Evolutionary conservation across 306 rosid species (phyloP).

Genomic region (Medicago ruthenica): DNA sequence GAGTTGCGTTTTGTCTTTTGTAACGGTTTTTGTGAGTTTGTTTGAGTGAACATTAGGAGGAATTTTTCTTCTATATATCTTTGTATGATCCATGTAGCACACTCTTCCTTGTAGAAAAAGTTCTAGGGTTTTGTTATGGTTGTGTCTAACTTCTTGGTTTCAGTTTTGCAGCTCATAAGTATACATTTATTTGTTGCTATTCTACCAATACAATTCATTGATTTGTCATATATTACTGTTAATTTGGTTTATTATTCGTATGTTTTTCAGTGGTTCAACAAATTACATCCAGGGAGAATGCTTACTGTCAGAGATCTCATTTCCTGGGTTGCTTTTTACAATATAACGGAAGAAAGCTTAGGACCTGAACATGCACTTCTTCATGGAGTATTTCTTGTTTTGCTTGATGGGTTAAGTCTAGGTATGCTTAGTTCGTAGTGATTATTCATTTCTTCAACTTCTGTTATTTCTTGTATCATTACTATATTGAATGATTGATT

Average conservation of each 20-base stretch:
- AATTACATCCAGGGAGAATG: conserved; percentile 65
- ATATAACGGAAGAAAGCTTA: conserved; percentile 58
- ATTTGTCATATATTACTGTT: neutral
- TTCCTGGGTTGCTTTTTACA: conserved; percentile 82
- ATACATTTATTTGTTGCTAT: conserved; percentile 4
- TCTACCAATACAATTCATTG: neutral
- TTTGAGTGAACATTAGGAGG: neutral
- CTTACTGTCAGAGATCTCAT: conserved; percentile 94
- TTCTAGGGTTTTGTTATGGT: neutral
- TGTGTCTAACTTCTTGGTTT: conserved; percentile 7
- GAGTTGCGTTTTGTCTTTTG: neutral
- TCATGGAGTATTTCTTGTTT: conserved; percentile 90
- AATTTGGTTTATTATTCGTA: conserved; percentile 27
- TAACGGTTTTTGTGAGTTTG: neutral
- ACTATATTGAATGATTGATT: neutral
- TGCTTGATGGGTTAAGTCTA: conserved; percentile 93
- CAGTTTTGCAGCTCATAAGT: neutral
- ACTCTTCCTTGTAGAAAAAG: neutral
- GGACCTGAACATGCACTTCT: conserved; percentile 78
- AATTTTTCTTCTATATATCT: neutral
- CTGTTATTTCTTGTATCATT: conserved; percentile 2
- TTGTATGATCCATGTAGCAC: neutral
- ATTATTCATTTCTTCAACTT: conserved; percentile 22
- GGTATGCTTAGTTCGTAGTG: conserved; percentile 50
- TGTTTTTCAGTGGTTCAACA: conserved; percentile 79